phyloP scores from a whole-genome alignment of 1,284 basidiomycete species.

The Kwoniella shivajii region DNA sequence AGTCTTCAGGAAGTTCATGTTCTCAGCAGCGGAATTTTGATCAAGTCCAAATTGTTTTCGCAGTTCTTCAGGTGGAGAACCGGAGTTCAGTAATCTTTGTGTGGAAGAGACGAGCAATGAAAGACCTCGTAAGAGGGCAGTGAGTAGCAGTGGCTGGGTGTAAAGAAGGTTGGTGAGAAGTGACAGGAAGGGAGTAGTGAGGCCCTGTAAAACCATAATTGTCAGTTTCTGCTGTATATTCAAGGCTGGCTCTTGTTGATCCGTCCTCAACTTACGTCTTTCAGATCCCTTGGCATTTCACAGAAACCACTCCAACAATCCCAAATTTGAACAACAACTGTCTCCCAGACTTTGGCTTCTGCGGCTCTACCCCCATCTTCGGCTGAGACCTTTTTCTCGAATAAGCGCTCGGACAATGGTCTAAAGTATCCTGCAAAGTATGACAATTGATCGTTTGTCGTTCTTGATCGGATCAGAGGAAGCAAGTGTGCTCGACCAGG shows the following conservation, averaged over 20 bases:
- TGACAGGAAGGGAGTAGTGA: constrained; percentile 75
- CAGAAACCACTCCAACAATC: constrained; percentile 63
- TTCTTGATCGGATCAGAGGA: constrained; percentile 77
- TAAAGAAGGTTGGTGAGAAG: constrained; percentile 91
- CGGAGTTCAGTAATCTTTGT: constrained; percentile 56
- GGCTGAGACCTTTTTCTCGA: constrained; percentile 75
- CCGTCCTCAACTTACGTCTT: constrained; percentile 34
- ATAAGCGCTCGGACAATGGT: constrained; percentile 90
- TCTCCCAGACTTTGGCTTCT: constrained; percentile 92
- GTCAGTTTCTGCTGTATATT: neutral
- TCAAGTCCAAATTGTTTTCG: constrained; percentile 59
- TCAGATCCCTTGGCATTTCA: constrained; percentile 82
- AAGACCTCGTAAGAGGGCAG: constrained; percentile 78
- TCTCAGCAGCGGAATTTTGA: constrained; percentile 65
- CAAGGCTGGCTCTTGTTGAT: neutral
- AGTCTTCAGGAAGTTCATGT: constrained; percentile 71
- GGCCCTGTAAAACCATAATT: constrained; percentile 58
- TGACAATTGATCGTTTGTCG: constrained; percentile 75
- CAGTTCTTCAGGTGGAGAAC: constrained; percentile 57
- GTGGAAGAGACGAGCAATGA: constrained; percentile 73
- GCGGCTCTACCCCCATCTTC: constrained; percentile 69
- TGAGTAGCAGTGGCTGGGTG: constrained; percentile 79
- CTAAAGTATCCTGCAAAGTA: constrained; percentile 92
- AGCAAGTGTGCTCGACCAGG: constrained; percentile 82
- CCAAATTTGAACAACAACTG: constrained; percentile 92